Evolutionary conservation across 495 filamentous ascomycete species (phyloP), one percentile per base, ranked within the genome.

Genomic region (Talaromyces adpressus): DNA sequence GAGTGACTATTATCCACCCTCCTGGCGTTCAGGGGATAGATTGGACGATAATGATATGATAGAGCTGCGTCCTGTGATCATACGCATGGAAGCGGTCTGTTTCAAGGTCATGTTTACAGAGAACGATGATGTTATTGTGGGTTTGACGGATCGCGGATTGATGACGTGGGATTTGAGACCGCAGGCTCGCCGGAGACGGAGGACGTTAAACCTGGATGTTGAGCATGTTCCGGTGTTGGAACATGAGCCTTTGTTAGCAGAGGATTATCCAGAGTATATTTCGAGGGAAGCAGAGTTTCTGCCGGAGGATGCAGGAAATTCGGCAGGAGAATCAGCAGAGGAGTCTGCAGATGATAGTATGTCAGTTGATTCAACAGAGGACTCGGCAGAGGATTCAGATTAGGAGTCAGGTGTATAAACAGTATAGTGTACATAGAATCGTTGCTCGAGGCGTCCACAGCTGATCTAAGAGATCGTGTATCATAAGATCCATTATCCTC

Each of bases 141-240:
- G 71, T 8, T 67, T 80, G 11, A 82, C 81, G 16, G 80, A 82
- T 66, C 74, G 70, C 47, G 81, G 81, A 12, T 56, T 82, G 32
- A 73, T 79, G 68, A 58, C 70, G 12, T 74, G 78, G 72, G 64
- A 76, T 67, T 62, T 81, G 16, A 63, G 71, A 9, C 67, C 70
- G 18, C 57, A 51, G 12, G 65, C 67, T 25, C 54, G 58, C 23
- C 63, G 67, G 6, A 61, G 45, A 23, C 65, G 66, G 59, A 62
- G 63, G 22, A 54, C 30, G 2, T 22, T 22, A 27, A 52, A 62
- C 9, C 39, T 62, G 14, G 27, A 53, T 60, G 23, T 22, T 30
- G 39, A 47, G 9, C 14, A 18, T 36, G 29, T 16, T 8, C 57
- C 57, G 14, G 16, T 34, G 5, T 5, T 39, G 18, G n/a, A 9